A percentile compares a stretch with the other conserved stretches of the same genome.
These are phyloP conservation scores for Leishmania tropica DNA, from an alignment of 208 protist species.

Conservation along the genomic window DNA sequence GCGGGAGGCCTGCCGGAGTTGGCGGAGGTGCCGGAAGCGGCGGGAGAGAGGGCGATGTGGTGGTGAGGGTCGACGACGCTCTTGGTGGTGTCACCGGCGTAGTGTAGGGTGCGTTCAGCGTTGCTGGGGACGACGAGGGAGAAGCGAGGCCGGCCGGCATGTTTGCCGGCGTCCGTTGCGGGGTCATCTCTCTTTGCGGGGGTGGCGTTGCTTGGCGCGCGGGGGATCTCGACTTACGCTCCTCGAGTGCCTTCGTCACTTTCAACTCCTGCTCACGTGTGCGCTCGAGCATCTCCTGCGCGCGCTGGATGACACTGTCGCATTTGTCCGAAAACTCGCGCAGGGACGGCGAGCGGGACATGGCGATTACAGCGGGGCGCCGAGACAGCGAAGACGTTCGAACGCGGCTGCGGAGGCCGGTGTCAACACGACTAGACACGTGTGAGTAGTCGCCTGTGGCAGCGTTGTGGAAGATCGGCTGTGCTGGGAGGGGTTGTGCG, in stretches of 20 bases:
- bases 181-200: not conserved
- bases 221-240: conserved; percentile 42
- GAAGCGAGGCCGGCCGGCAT: not conserved
- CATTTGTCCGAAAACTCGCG: conserved; percentile 39
- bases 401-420: conserved; percentile 27
- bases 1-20: not conserved
- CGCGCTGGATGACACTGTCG: conserved; percentile 54
- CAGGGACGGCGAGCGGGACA: conserved; percentile 10
- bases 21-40: conserved; percentile 10
- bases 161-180: not conserved
- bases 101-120: not conserved
- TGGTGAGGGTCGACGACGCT: not conserved
- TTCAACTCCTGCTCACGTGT: conserved; percentile 37
- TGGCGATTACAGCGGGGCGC: not conserved
- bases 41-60: conserved; percentile 5
- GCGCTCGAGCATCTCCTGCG: conserved; percentile 50
- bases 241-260: conserved; percentile 37
- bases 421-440: conserved; percentile 30
- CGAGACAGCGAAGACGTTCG: conserved; percentile 12
- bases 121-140: not conserved
- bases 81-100: not conserved
- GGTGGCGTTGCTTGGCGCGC: conserved; percentile 15
- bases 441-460: conserved; percentile 21
- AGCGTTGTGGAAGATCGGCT: not conserved
- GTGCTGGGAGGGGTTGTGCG: not conserved